phyloP scores from a whole-genome alignment of 1,139 yeast species.

The Hemisphaericaspora subhashii region DNA sequence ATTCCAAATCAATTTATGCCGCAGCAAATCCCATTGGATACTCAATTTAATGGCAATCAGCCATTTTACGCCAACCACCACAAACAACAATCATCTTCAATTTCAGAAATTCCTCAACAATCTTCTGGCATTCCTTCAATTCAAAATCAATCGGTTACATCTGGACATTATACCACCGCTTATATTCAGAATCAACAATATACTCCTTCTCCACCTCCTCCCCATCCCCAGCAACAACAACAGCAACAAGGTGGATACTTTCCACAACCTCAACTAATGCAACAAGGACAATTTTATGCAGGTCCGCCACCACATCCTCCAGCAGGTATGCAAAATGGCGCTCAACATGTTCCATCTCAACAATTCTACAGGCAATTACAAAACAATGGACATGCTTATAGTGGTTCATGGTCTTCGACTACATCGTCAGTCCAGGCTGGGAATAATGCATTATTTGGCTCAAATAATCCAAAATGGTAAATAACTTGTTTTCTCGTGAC shows the following conservation, averaged over 20 bases:
- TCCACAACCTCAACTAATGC: conserved; percentile 5
- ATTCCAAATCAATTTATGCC: conserved; percentile 6
- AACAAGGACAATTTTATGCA: conserved; percentile 1
- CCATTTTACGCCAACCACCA: conserved; percentile 7
- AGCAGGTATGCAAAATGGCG: neutral
- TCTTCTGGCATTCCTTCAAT: conserved; percentile 11
- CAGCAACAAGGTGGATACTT: conserved; percentile 4
- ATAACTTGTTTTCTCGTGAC: neutral
- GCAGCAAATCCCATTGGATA: conserved; percentile 6
- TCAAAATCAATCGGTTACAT: conserved; percentile 6
- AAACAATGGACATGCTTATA: conserved; percentile 4
- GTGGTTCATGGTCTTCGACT: conserved; percentile 2
- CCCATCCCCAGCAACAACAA: conserved; percentile 4
- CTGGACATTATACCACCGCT: conserved; percentile 11
- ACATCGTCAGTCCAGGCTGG: neutral
- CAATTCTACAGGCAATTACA: neutral
- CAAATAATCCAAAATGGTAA: conserved; percentile 4
- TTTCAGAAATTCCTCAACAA: conserved; percentile 8
- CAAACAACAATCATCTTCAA: conserved; percentile 6
- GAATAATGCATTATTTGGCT: conserved; percentile 5
- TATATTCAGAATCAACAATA: conserved; percentile 3
- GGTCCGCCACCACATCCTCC: neutral
- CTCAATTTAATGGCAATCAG: conserved; percentile 6
- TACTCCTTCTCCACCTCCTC: conserved; percentile 1
- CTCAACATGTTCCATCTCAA: neutral